Percentiles rank a stretch among this genome's conserved stretches.
These are phyloP conservation scores for Verbascum thapsus DNA, from an alignment of 257 asterid genomes.

Conservation along the genomic window DNA sequence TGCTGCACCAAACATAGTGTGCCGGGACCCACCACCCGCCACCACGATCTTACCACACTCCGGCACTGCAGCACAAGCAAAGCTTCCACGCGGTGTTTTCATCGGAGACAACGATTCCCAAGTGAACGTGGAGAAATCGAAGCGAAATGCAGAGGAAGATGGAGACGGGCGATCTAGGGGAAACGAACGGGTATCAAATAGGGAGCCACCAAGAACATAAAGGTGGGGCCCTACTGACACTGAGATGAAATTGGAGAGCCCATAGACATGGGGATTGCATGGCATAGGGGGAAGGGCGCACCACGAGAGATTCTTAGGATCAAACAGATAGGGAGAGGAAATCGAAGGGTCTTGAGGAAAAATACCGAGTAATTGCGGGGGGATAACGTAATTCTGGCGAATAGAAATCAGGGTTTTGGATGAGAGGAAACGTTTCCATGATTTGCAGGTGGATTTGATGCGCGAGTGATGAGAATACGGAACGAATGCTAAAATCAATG, in stretches of 20 bases:
- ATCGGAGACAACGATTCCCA: conserved; percentile 81
- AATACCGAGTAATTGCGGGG: conserved; percentile 62
- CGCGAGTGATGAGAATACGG: conserved; percentile 86
- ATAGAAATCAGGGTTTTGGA: conserved; percentile 59
- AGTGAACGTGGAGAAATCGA: conserved; percentile 46
- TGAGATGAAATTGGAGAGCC: conserved; percentile 76
- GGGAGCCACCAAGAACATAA: conserved; percentile 89
- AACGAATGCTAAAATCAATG: conserved; percentile 61
- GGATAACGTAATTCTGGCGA: conserved; percentile 52
- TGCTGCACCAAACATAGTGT: conserved; percentile 84
- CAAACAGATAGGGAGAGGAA: conserved; percentile 71
- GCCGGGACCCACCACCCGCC: conserved; percentile 95
- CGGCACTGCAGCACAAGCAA: conserved; percentile 75
- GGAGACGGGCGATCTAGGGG: conserved; percentile 84
- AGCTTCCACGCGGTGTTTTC: conserved; percentile 90
- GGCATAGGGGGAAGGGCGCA: conserved; percentile 81
- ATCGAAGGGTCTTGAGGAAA: conserved; percentile 89
- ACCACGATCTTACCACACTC: conserved; percentile 66
- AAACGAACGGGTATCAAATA: conserved; percentile 75
- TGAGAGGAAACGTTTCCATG: conserved; percentile 76
- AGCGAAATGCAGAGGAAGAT: conserved; percentile 60
- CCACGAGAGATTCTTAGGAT: conserved; percentile 73
- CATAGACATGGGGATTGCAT: conserved; percentile 83
- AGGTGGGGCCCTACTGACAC: conserved; percentile 62
- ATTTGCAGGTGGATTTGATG: conserved; percentile 64